Conservation (phyloP, 2,329 filamentous ascomycete genomes). For the Leptographium lundbergii region DNA sequence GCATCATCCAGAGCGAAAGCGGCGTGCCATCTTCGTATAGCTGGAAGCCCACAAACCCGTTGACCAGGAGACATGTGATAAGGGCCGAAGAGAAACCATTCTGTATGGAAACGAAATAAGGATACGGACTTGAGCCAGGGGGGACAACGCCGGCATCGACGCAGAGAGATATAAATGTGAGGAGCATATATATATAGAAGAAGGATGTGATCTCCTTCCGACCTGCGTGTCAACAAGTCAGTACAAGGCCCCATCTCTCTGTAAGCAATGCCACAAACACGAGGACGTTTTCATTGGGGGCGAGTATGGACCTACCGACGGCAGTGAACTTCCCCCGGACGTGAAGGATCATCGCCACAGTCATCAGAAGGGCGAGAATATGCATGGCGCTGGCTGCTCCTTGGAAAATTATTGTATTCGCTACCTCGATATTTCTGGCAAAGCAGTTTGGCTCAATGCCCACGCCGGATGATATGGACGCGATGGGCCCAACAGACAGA, state of each 20-base stretch:
- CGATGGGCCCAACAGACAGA: constrained; percentile 66
- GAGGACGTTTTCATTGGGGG: neutral
- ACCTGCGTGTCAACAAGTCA: constrained; percentile 22
- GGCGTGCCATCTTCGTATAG: constrained; percentile 94
- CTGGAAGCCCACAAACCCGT: constrained; percentile 97
- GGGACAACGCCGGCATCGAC: constrained; percentile 89
- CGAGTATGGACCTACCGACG: constrained; percentile 52
- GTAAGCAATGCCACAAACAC: neutral
- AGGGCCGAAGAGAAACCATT: constrained; percentile 75
- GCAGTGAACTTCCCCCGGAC: constrained; percentile 96
- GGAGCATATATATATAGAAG: constrained; percentile 91
- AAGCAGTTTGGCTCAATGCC: constrained; percentile 88
- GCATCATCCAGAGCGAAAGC: constrained; percentile 84
- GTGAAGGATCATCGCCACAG: constrained; percentile 93
- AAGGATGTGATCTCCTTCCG: constrained; percentile 68
- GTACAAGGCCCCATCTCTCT: neutral
- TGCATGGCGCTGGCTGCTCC: constrained; percentile 84
- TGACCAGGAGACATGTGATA: constrained; percentile 82
- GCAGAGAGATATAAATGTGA: constrained; percentile 78
- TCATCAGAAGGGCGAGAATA: constrained; percentile 83
- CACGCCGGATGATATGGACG: constrained; percentile 50
- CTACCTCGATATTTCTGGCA: constrained; percentile 86
- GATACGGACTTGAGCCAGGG: constrained; percentile 65
- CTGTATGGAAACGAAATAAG: constrained; percentile 85
- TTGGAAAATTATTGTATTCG: constrained; percentile 98